Percentiles rank a stretch among this genome's conserved stretches.
phyloP scores from a whole-genome alignment of 2,329 filamentous ascomycete species.

The Leptographium radiaticola region DNA sequence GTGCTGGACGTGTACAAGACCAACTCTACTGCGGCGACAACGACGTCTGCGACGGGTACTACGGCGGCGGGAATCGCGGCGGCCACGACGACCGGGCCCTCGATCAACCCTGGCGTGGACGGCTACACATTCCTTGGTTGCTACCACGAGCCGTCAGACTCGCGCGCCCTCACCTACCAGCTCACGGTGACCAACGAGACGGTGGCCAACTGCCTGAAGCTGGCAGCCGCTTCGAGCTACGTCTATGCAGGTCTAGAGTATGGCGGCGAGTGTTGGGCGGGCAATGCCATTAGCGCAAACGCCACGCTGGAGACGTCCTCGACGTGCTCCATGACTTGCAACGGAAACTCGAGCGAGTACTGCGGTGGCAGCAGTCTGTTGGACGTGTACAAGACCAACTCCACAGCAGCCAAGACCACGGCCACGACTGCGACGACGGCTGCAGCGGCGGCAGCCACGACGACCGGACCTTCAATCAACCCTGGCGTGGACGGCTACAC shows the following conservation, averaged over 20 bases:
- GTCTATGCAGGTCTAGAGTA: slow-evolving; percentile 38
- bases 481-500: slow-evolving; percentile 4
- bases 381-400: neutral
- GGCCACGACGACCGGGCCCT: slow-evolving; percentile 9
- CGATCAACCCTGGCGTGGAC: slow-evolving; percentile 20
- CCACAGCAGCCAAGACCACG: neutral
- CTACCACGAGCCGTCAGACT: slow-evolving; percentile 15
- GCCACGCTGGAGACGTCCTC: slow-evolving; percentile 10
- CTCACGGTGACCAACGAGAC: slow-evolving; percentile 9
- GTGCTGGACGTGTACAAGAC: slow-evolving; percentile 10
- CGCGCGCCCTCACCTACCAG: slow-evolving; percentile 11
- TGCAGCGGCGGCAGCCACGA: neutral
- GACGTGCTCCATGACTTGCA: slow-evolving; percentile 17
- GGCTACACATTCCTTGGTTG: slow-evolving; percentile 20
- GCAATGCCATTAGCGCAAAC: slow-evolving; percentile 10
- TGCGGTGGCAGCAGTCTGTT: slow-evolving; percentile 2
- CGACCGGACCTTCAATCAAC: slow-evolving; percentile 32
- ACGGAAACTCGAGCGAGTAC: slow-evolving; percentile 9
- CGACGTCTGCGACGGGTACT: neutral
- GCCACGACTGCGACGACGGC: slow-evolving; percentile 1
- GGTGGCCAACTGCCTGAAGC: slow-evolving; percentile 13
- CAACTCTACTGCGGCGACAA: slow-evolving; percentile 6
- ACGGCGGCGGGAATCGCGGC: neutral
- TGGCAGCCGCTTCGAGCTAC: slow-evolving; percentile 18
- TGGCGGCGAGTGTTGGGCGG: slow-evolving; percentile 25